phyloP scores from a whole-genome alignment of 345 rosid species.

The Bruguiera sexangula region DNA sequence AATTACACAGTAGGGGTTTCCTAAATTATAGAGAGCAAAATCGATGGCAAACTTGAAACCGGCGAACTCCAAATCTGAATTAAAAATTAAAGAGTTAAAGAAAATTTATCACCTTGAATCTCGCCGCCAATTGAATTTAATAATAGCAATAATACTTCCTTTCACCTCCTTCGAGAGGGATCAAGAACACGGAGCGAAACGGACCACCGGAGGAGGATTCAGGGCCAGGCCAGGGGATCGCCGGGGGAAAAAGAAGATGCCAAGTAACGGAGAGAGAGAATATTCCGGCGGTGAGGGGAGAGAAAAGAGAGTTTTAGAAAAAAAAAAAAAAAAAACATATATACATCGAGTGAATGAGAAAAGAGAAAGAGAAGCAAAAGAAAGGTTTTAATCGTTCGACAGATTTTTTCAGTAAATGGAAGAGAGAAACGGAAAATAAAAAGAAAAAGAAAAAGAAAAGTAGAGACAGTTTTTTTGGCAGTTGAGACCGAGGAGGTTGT shows the following conservation, averaged over 20 bases:
- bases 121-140: neutral
- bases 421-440: neutral
- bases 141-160: neutral
- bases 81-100: neutral
- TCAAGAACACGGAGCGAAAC: neutral
- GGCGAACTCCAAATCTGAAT: neutral
- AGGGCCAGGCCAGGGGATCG: neutral
- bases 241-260: neutral
- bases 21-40: too few relatives aligned
- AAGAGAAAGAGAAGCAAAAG: neutral
- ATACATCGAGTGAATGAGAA: neutral
- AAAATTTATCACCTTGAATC: slow-evolving; percentile 8
- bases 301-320: neutral
- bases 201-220: neutral
- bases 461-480: slow-evolving; percentile 28
- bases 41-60: too few relatives aligned
- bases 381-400: too few relatives aligned
- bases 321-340: neutral
- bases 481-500: slow-evolving; percentile 39
- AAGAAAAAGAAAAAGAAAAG: slow-evolving; percentile 6
- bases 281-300: slow-evolving; percentile 3
- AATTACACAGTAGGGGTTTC: too few relatives aligned
- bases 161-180: neutral
- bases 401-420: neutral
- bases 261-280: neutral